Base-by-base conservation (phyloP, 164 flowering plant genomes). In the Houttuynia cordata region DNA sequence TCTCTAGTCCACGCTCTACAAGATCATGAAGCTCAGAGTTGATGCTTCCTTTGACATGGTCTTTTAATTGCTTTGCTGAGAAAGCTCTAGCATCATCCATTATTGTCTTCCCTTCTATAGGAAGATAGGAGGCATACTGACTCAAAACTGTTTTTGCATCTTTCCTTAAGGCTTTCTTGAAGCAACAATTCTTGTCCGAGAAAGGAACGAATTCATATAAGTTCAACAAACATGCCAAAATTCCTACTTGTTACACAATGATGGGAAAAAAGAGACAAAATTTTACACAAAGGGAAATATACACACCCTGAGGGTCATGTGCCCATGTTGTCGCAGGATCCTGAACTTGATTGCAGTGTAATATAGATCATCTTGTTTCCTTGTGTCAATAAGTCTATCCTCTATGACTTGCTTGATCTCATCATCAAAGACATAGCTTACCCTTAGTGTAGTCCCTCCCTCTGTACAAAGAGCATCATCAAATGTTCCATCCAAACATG, bases 71-170 rank as follows among this genome's bases (percentile, higher is more conserved):
- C 60, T 15, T 64, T 0, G 18, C 45, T 0, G 79, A 40, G 19
- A 69, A 74, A 9, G n/a, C 64, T 63, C 50, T 72, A 6, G 76
- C 76, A 41, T 69, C 66, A 23, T 73, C 73, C 53, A 76, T 24
- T 19, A 65, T 56, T 6, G 21, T 47, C 60, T 79, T 81, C 14
- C 71, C 80, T 64, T 69, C 65, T 0, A 58, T 51, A 34, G 61
- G 64, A 18, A 79, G 50, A 68, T 69, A 55, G 0, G 81, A 73
- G 56, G 81, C 81, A 64, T 60, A 74, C 40, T 63, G 77, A 73
- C 70, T 72, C 71, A 77, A 24, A 58, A 75, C 8, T 39, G 72
- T 80, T 45, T 69, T 62, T 0, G 69, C 20, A 18, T 73, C 68
- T 4, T 10, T 7, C 17, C 52, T 30, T 7, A 70, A 30, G 41